A percentile compares a stretch with the other conserved stretches of the same genome.
Conservation (phyloP, 345 rosid genomes). For the Toxicodendron radicans region DNA sequence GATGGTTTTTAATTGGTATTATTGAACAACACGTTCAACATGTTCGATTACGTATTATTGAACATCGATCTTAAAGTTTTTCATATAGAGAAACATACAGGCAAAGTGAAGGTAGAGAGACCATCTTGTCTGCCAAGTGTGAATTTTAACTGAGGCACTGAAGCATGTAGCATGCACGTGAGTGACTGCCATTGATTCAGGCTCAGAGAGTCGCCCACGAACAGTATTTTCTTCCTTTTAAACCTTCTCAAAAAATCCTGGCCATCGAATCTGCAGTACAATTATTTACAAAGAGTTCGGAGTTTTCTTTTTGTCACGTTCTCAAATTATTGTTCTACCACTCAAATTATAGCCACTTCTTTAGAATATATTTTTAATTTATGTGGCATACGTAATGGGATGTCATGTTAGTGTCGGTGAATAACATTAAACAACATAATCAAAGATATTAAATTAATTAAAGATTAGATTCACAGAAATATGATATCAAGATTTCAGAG, state of each 20-base stretch:
- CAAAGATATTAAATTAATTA: no score
- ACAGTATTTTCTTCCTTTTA: constrained; percentile 66
- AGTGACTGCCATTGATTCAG: constrained; percentile 77
- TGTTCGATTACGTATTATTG: no score
- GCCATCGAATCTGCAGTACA: constrained; percentile 54
- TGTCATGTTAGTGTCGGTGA: neutral
- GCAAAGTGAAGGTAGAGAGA: constrained; percentile 35
- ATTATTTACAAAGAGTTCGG: neutral
- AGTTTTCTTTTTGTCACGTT: neutral
- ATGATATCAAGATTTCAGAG: no score
- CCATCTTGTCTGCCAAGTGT: constrained; percentile 29
- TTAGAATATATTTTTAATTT: no score
- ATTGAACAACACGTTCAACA: no score
- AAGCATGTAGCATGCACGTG: constrained; percentile 66
- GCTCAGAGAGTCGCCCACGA: constrained; percentile 87
- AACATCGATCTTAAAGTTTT: no score
- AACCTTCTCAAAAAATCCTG: constrained; percentile 40
- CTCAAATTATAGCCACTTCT: neutral
- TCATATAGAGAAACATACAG: constrained; percentile 30
- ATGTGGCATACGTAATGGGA: neutral
- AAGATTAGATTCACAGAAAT: no score
- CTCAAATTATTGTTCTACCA: neutral
- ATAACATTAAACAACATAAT: no score
- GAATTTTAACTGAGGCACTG: constrained; percentile 46
- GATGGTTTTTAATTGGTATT: no score